Evolutionary conservation across 2,329 filamentous ascomycete genomes (phyloP).

Genomic region (Monascus ruber): DNA sequence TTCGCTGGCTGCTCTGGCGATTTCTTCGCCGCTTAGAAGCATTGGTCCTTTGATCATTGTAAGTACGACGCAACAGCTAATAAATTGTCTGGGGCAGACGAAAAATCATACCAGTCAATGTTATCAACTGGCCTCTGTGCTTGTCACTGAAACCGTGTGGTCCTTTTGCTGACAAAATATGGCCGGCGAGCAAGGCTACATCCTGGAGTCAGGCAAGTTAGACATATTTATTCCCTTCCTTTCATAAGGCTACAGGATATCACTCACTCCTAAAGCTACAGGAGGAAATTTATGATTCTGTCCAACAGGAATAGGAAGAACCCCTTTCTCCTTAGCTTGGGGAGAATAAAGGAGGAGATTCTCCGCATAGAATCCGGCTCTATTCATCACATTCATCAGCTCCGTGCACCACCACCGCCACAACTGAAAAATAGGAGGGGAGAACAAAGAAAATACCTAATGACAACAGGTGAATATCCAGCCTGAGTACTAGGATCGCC

Average conservation of each 20-base stretch:
- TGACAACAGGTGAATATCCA: conserved; percentile 36
- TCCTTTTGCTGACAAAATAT: conserved; percentile 39
- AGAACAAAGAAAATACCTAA: conserved; percentile 24
- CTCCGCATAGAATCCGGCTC: conserved; percentile 42
- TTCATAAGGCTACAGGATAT: background rate
- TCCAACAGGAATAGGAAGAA: conserved; percentile 38
- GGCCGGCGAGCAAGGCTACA: conserved; percentile 37
- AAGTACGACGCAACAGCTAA: too few relatives aligned
- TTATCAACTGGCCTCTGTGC: conserved; percentile 43
- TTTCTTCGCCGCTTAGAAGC: conserved; percentile 36
- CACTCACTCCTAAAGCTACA: conserved; percentile 34
- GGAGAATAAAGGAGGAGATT: conserved; percentile 40
- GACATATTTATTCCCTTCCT: background rate
- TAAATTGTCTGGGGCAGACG: too few relatives aligned
- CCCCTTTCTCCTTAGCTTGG: conserved; percentile 35
- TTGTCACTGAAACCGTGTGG: conserved; percentile 40
- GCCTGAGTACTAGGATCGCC: conserved; percentile 29
- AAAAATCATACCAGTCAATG: conserved; percentile 32
- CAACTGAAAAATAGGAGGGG: too few relatives aligned
- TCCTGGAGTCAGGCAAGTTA: conserved; percentile 22
- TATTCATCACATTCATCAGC: conserved; percentile 7
- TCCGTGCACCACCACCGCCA: background rate
- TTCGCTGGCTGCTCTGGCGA: conserved; percentile 36
- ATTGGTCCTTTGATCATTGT: conserved; percentile 27
- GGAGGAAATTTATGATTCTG: conserved; percentile 40